Base-by-base conservation (phyloP, 1,284 basidiomycete genomes). In the Trametes pubescens region DNA sequence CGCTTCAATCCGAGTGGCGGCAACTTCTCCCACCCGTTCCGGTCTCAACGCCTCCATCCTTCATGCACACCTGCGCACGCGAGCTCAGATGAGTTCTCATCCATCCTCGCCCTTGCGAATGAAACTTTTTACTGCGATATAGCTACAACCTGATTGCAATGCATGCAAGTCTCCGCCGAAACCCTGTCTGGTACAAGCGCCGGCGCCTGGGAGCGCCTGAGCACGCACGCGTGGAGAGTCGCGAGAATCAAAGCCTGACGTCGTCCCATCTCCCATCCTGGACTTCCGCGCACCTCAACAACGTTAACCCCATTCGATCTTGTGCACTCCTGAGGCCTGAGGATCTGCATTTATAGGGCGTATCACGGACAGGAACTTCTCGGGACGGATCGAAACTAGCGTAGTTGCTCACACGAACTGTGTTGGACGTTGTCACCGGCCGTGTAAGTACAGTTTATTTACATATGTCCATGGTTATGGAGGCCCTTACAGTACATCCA, bases 1-100 rank as follows among this genome's bases (percentile, higher is more conserved):
- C 71, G 74, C 66, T 63, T 60, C 53, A 74, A 73, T n/a, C 37
- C 18, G 29, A 11, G 53, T 34, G 51, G 66, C 64, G 64, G 64
- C 65, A 55, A 65, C 65, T 57, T 43, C 51, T 32, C 37, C 13
- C 43, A 24, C 16, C 54, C 48, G 34, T 52, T n/a, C 52, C 32
- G 51, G 64, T 61, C 56, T 51, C 57, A 64, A 51, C 47, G 43
- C 48, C 53, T 55, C 53, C 62, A 56, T 59, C 49, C 49, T 48
- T 57, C 40, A 38, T 22, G 47, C 49, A 35, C 59, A 40, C 5
- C 59, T 43, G 10, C n/a, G n/a, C n/a, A n/a, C n/a, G 29, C 44
- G 13, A 35, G n/a, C 34, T 47, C 48, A n/a, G 34, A 44, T 44
- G 26, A 26, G 26, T 26, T 38, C 34, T 38, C 13, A 6, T 29